Evolutionary conservation across 176 grass and related monocot species (phyloP), one percentile per base, ranked within the genome.

Genomic region (Chloris gayana): DNA sequence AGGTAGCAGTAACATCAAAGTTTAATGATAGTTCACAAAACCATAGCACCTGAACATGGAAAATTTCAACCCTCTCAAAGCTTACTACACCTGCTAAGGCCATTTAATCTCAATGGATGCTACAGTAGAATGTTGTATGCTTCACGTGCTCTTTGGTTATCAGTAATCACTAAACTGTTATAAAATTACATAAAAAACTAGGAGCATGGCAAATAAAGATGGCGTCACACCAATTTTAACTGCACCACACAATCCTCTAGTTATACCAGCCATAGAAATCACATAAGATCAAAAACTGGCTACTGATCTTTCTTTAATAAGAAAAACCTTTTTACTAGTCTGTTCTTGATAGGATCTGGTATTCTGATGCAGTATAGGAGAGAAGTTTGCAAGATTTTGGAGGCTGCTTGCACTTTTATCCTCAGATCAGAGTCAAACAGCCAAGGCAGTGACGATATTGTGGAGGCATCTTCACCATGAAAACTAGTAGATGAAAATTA

Each of bases 361-460:
- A 62, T 26, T n/a, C 69, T 76, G 32, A 42, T 92, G 87, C 85
- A 97, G 95, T 92, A 94, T 64, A 94, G 87, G 80, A 90, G 70
- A 84, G 95, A 91, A 84, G 95, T 97, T 72, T 71, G 84, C 56
- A 82, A 92, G 65, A 94, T 97, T 70, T 85, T 97, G 83, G 78
- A 87, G 66, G 92, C 84, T 81, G 85, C 92, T 32, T 85, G 87
- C 64, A 88, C 75, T 73, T 82, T 85, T 82, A 51, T 88, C 77
- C 79, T 87, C 31, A 88, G 69, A 58, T 84, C 67, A 14, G 81
- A 90, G 64, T 84, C 82, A 44, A 72, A 75, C 2, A 74, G 47
- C 34, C 74, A 69, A 64, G 69, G 49, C 24, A 89, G 60, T 68
- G 66, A 87, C 14, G 84, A 80, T 19, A 88, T 57, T 78, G 72